phyloP scores from a whole-genome alignment of 192 early-diverging fungal species.

The Obelidium mucronatum region DNA sequence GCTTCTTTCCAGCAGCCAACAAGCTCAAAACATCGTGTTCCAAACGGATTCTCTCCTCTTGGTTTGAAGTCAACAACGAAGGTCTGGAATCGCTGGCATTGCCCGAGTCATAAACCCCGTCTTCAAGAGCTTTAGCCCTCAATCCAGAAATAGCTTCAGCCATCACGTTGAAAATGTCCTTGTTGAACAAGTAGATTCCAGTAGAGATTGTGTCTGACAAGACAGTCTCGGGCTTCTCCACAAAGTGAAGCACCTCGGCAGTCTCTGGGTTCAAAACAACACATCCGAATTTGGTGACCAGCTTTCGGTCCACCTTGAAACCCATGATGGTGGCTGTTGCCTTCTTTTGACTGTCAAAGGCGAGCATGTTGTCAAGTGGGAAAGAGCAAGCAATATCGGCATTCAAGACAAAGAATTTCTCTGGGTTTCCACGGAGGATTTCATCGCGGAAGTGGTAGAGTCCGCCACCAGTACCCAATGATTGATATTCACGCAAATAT shows the following conservation, averaged over 20 bases:
- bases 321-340: slow-evolving; percentile 90
- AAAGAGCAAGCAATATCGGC: slow-evolving; percentile 96
- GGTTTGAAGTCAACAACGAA: slow-evolving; percentile 44
- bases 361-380: slow-evolving; percentile 87
- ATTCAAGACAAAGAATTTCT: slow-evolving; percentile 95
- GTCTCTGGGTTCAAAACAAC: slow-evolving; percentile 90
- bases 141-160: slow-evolving; percentile 77
- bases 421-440: slow-evolving; percentile 88
- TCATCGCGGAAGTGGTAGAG: slow-evolving; percentile 99
- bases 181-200: slow-evolving; percentile 94
- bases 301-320: slow-evolving; percentile 80
- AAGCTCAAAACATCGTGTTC: slow-evolving; percentile 93
- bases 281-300: slow-evolving; percentile 90
- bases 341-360: slow-evolving; percentile 82
- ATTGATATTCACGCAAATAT: slow-evolving; percentile 97
- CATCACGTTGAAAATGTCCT: slow-evolving; percentile 87
- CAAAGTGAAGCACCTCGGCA: slow-evolving; percentile 93
- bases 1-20: slow-evolving; percentile 82
- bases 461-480: slow-evolving; percentile 95
- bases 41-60: slow-evolving; percentile 73
- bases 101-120: slow-evolving; percentile 42
- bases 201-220: slow-evolving; percentile 94
- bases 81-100: slow-evolving; percentile 27
- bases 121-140: slow-evolving; percentile 63
- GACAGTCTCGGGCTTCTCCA: slow-evolving; percentile 97